Evolutionary conservation across 257 asterid genomes (phyloP).

Genomic region (Paulownia fortunei): DNA sequence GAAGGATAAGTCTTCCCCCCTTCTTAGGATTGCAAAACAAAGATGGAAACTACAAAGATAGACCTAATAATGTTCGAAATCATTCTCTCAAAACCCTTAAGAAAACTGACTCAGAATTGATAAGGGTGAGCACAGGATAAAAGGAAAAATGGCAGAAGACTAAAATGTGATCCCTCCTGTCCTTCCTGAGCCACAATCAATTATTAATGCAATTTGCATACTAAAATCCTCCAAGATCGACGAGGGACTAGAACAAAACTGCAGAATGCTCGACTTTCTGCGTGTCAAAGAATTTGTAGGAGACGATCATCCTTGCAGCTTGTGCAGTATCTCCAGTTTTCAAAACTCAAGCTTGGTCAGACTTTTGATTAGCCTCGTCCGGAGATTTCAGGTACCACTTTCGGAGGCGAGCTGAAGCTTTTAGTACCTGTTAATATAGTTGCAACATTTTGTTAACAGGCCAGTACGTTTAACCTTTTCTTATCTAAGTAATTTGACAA

Average conservation of each 20-base stretch:
- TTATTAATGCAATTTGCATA: background rate
- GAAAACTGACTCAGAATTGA: no score
- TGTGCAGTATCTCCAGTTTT: slow-evolving; percentile 14
- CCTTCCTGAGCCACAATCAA: background rate
- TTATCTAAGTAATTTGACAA: background rate
- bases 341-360: slow-evolving; percentile 42
- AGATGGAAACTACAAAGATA: background rate
- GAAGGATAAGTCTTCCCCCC: background rate
- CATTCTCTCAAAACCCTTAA: background rate
- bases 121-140: background rate
- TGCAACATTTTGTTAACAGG: background rate
- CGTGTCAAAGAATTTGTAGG: background rate
- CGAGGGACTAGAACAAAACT: background rate
- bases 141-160: background rate
- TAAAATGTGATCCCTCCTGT: background rate
- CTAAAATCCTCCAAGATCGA: background rate
- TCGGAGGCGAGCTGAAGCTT: slow-evolving; percentile 54
- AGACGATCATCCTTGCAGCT: background rate
- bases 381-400: slow-evolving; percentile 63
- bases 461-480: background rate
- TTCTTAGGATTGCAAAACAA: background rate
- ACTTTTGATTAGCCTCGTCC: slow-evolving; percentile 42
- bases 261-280: background rate
- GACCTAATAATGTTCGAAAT: background rate
- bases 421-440: slow-evolving; percentile 38